Base-by-base conservation (phyloP, 768 basidiomycete species). In the Peribolospora kevripleyi region DNA sequence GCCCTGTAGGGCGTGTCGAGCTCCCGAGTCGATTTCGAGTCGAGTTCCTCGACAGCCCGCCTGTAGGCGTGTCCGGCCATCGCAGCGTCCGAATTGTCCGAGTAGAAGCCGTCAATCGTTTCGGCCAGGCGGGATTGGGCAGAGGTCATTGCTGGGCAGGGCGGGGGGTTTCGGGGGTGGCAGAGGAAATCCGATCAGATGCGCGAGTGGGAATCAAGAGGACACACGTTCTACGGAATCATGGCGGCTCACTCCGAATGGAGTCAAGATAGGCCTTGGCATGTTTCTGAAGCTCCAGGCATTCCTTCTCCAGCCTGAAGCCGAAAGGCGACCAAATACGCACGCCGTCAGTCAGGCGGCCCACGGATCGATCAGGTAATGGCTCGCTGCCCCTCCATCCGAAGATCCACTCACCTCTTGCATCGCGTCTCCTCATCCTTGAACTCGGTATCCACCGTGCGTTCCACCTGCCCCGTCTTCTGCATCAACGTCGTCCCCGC, bases 41-140 rank as follows among this genome's bases (percentile, higher is more conserved):
- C 93, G 48, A 97, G 72, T 58, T 98, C 93, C 61, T 91, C 86
- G 6, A 93, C 84, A 0, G 88, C 84, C 42, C 84, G 77, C 65
- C 84, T 91, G 73, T 97, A 98, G 2, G 93, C 84, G 62, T 95
- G 85, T 2, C 85, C 84, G 0, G 90, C 83, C 86, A 97, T 93
- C 7, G 91, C 93, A 49, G 87, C 76, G 57, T 77, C 75, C 59
- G 61, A 58, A 60, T 52, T 66, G 8, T 64, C 66, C 4, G 68
- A 65, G 67, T 95, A 98, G 72, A 98, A 97, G 6, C 78, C 72
- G 67, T 90, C 84, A 65, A 98, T 75, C 39, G 90, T 91, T 54
- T 93, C 88, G 9, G 88, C 88, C 63, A 97, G 76, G 55, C 84
- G 79, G 14, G 80, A 76, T 67, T 97, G 90, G n/a, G 91, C 79